Conservation (phyloP, 2,329 filamentous ascomycete species). For the Epichloe gansuensis region DNA sequence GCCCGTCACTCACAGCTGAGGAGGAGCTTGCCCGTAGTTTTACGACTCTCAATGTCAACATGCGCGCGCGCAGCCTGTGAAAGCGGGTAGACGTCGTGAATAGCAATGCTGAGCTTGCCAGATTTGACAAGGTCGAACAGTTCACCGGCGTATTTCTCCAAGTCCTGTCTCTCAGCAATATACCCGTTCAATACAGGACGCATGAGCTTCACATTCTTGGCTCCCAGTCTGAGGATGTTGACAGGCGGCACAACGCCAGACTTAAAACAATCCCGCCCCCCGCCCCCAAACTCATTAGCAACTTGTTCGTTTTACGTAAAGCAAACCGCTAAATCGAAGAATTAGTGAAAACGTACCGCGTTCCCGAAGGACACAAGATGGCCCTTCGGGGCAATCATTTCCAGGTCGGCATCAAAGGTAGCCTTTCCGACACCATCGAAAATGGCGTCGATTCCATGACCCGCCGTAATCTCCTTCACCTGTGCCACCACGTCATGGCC, state of each 20-base stretch:
- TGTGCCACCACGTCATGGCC: conserved; percentile 41
- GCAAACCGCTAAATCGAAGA: too few species aligned
- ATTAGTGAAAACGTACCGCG: conserved; percentile 37
- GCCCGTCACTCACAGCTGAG: conserved; percentile 44
- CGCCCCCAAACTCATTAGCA: too few species aligned
- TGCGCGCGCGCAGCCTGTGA: conserved; percentile 62
- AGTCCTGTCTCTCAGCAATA: conserved; percentile 54
- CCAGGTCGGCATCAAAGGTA: conserved; percentile 69
- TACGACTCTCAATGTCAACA: conserved; percentile 64
- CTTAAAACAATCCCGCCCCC: conserved; percentile 14
- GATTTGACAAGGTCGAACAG: conserved; percentile 59
- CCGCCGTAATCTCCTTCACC: conserved; percentile 57
- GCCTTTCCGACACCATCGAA: conserved; percentile 78
- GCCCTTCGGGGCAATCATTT: conserved; percentile 65
- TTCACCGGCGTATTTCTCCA: conserved; percentile 56
- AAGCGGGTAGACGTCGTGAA: conserved; percentile 68
- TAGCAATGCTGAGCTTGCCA: conserved; percentile 55
- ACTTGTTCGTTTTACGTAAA: too few species aligned
- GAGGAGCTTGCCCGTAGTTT: conserved; percentile 73
- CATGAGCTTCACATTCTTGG: conserved; percentile 67
- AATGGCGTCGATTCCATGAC: conserved; percentile 60
- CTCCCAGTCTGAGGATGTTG: conserved; percentile 38
- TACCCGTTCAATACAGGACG: conserved; percentile 66
- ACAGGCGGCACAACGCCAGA: conserved; percentile 64
- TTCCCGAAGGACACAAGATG: conserved; percentile 71